Evolutionary conservation across 176 grass and related monocot genomes (phyloP).

Genomic region (Aegilops bicornis): DNA sequence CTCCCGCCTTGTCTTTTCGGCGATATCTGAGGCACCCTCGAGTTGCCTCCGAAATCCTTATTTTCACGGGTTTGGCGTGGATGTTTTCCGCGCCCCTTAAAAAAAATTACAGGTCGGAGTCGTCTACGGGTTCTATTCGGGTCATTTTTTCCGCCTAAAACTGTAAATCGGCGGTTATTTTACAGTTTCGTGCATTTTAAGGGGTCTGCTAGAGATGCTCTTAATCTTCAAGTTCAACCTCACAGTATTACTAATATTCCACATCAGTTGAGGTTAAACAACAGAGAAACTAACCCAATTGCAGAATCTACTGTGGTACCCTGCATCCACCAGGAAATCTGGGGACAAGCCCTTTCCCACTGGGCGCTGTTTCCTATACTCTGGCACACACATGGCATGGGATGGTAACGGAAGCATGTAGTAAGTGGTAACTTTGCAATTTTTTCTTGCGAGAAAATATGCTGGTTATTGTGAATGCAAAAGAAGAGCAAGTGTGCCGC

Average conservation of each 20-base stretch:
- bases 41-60: no score
- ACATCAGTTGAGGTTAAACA: neutral
- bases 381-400: neutral
- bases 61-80: no score
- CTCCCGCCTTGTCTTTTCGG: no score
- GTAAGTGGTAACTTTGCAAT: neutral
- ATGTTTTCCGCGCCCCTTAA: no score
- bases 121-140: no score
- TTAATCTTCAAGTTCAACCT: neutral
- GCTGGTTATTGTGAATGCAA: conserved; percentile 1
- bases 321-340: neutral
- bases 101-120: no score
- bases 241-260: neutral
- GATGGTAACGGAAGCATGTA: neutral
- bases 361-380: neutral
- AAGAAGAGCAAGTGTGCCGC: neutral
- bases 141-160: no score
- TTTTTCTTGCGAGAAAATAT: neutral
- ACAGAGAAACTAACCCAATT: neutral
- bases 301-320: neutral
- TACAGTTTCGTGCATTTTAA: no score
- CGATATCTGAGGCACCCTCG: no score
- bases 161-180: no score
- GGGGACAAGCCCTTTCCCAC: neutral
- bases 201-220: no score